These are phyloP conservation scores for Fomitiporia mediterranea DNA, from an alignment of 1,284 basidiomycete genomes.

Conservation along the genomic window DNA sequence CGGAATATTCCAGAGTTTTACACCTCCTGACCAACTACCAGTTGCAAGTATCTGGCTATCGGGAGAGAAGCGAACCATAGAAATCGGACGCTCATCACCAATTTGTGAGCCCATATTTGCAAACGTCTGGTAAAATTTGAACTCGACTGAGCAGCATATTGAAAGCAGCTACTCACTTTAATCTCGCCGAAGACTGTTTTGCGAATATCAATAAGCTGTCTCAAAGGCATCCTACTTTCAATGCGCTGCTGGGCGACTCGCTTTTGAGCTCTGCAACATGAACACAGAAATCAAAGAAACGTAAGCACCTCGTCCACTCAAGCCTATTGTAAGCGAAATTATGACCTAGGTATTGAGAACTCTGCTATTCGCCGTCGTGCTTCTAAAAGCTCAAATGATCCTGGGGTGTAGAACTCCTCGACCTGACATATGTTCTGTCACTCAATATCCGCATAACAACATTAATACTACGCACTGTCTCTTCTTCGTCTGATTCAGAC, in stretches of 20 bases:
- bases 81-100: conserved; percentile 92
- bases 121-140: conserved; percentile 55
- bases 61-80: conserved; percentile 92
- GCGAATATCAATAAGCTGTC: conserved; percentile 86
- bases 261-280: conserved; percentile 78
- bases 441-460: not conserved
- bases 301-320: conserved; percentile 84
- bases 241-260: conserved; percentile 85
- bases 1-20: conserved; percentile 95
- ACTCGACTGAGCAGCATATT: conserved; percentile 12
- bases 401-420: conserved; percentile 97
- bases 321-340: conserved; percentile 52
- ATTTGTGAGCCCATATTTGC: conserved; percentile 95
- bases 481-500: conserved; percentile 60
- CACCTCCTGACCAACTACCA: conserved; percentile 92
- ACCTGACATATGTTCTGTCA: conserved; percentile 39
- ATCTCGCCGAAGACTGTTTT: conserved; percentile 87
- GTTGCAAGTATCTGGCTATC: conserved; percentile 86
- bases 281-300: conserved; percentile 32
- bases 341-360: conserved; percentile 90
- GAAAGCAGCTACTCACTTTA: conserved; percentile 53
- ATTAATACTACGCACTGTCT: conserved; percentile 55
- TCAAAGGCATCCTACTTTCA: conserved; percentile 85
- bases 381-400: conserved; percentile 79
- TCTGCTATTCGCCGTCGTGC: conserved; percentile 83